Evolutionary conservation across 2,329 filamentous ascomycete species (phyloP).

Genomic region (Gyromitra esculenta): DNA sequence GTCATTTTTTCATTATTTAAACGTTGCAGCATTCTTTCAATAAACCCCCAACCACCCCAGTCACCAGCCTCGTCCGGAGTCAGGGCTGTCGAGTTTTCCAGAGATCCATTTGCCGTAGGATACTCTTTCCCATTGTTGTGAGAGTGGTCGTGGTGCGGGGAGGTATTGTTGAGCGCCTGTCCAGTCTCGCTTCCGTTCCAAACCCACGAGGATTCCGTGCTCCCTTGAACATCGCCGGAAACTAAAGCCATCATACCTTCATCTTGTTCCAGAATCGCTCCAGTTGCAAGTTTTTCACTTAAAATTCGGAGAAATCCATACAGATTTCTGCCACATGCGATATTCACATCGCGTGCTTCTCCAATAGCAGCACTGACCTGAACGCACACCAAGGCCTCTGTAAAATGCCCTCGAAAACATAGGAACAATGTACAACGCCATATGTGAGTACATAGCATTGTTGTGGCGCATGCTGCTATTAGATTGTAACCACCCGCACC

Average conservation of each 20-base stretch:
- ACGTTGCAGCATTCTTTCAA: slow-evolving; percentile 56
- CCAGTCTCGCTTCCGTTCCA: slow-evolving; percentile 58
- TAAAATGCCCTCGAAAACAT: slow-evolving; percentile 76
- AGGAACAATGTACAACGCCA: slow-evolving; percentile 88
- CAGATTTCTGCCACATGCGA: slow-evolving; percentile 81
- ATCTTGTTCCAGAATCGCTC: slow-evolving; percentile 64
- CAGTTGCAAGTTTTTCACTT: slow-evolving; percentile 63
- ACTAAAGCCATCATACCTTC: slow-evolving; percentile 90
- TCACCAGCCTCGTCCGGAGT: slow-evolving; percentile 53
- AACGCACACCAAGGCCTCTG: slow-evolving; percentile 76
- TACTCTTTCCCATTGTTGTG: slow-evolving; percentile 49
- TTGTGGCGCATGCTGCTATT: slow-evolving; percentile 74
- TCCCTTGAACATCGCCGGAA: slow-evolving; percentile 85
- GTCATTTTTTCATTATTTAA: slow-evolving; percentile 54
- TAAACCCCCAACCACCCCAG: slow-evolving; percentile 57
- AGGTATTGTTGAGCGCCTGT: slow-evolving; percentile 53
- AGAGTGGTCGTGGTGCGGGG: slow-evolving; percentile 41
- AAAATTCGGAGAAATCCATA: slow-evolving; percentile 80
- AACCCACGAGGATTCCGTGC: slow-evolving; percentile 77
- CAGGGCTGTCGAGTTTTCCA: slow-evolving; percentile 39
- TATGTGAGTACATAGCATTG: slow-evolving; percentile 81
- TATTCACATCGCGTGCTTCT: slow-evolving; percentile 75
- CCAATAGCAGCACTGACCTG: slow-evolving; percentile 76
- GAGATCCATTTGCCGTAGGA: slow-evolving; percentile 48
- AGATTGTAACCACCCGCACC: slow-evolving; percentile 61